phyloP scores from a whole-genome alignment of 495 filamentous ascomycete species.

The Penicillium longicatenatum region DNA sequence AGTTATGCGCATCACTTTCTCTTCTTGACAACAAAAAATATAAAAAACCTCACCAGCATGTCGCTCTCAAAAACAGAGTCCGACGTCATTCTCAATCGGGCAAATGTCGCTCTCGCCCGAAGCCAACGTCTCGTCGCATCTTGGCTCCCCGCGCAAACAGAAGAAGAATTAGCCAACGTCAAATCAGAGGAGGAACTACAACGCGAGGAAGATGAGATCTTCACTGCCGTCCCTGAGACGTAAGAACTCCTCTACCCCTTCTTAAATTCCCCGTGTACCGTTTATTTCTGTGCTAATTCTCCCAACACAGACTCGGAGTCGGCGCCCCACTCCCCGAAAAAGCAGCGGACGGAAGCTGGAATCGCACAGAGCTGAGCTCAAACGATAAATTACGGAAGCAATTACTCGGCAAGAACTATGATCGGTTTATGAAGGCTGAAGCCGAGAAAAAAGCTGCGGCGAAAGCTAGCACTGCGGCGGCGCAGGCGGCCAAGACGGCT shows the following conservation, averaged over 20 bases:
- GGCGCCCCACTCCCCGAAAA: constrained; percentile 48
- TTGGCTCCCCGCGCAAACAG: constrained; percentile 51
- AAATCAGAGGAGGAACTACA: constrained; percentile 48
- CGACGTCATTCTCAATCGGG: constrained; percentile 52
- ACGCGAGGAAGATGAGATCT: constrained; percentile 53
- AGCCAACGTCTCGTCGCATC: constrained; percentile 54
- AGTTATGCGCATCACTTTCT: constrained; percentile 1
- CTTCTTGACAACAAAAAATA: background rate
- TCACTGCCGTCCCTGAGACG: constrained; percentile 54
- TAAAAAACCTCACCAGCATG: constrained; percentile 24
- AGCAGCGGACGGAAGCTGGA: constrained; percentile 42
- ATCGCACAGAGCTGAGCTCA: constrained; percentile 39
- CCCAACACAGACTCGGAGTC: constrained; percentile 42
- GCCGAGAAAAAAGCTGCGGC: constrained; percentile 13
- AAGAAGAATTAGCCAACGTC: constrained; percentile 43
- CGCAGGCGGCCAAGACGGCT: constrained; percentile 1
- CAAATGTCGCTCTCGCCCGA: constrained; percentile 51
- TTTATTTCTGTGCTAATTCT: constrained; percentile 3
- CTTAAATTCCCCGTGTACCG: background rate
- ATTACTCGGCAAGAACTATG: constrained; percentile 50
- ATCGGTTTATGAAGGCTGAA: constrained; percentile 39
- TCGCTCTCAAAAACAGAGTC: constrained; percentile 42
- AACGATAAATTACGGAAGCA: constrained; percentile 51
- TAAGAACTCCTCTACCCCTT: constrained; percentile 24
- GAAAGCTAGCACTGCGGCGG: constrained; percentile 3